Evolutionary conservation across 306 rosid genomes (phyloP).

Genomic region (Acmispon strigosus): DNA sequence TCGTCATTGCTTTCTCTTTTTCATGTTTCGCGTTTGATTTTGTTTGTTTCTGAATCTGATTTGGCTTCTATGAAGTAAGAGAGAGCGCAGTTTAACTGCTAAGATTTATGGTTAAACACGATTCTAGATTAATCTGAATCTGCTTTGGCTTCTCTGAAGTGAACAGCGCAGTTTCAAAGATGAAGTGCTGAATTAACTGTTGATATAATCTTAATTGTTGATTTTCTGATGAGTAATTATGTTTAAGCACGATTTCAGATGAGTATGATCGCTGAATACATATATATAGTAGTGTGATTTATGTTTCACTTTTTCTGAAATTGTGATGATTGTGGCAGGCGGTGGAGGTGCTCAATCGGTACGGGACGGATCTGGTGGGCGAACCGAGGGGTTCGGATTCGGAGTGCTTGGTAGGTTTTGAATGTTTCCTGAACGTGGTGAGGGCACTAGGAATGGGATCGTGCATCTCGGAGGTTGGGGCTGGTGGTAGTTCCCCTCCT

Average conservation of each 20-base stretch:
- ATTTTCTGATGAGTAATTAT: no score
- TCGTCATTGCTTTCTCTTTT: neutral
- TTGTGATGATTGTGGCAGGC: constrained; percentile 23
- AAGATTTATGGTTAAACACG: no score
- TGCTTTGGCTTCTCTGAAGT: neutral
- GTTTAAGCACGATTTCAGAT: no score
- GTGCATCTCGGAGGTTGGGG: constrained; percentile 41
- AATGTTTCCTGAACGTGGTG: constrained; percentile 72
- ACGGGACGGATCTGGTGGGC: constrained; percentile 54
- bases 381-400: constrained; percentile 48
- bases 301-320: neutral
- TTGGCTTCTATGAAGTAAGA: no score
- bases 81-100: no score
- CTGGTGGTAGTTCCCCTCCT: constrained; percentile 26
- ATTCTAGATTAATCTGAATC: neutral
- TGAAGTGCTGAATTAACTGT: no score
- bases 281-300: neutral
- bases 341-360: constrained; percentile 26
- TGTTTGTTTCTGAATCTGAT: constrained; percentile 20
- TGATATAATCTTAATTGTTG: no score
- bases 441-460: constrained; percentile 97
- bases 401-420: constrained; percentile 64
- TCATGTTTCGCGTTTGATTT: neutral
- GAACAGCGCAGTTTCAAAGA: no score
- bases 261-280: no score